Conservation (phyloP, 495 filamentous ascomycete genomes). For the Pyrenula aspistea region DNA sequence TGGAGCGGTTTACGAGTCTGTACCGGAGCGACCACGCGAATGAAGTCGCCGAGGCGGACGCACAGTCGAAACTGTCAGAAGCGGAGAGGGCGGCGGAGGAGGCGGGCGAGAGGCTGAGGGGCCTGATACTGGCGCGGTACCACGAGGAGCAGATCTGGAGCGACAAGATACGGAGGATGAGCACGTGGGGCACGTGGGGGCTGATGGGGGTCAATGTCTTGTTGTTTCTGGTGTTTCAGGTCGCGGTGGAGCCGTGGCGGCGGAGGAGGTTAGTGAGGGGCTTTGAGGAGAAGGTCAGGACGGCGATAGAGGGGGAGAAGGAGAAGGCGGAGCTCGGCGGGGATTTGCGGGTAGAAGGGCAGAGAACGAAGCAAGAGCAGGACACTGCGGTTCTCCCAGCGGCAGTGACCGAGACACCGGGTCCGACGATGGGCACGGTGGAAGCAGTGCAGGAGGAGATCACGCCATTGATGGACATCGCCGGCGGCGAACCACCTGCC, state of each 20-base stretch:
- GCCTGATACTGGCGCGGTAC: slow-evolving; percentile 76
- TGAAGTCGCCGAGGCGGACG: slow-evolving; percentile 72
- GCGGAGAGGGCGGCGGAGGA: slow-evolving; percentile 71
- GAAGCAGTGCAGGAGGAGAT: slow-evolving; percentile 6
- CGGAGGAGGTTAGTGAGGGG: slow-evolving; percentile 65
- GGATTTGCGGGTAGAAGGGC: neutral
- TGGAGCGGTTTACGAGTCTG: slow-evolving; percentile 88
- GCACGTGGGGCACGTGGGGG: slow-evolving; percentile 96
- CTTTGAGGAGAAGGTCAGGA: slow-evolving; percentile 66
- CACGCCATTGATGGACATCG: slow-evolving; percentile 4
- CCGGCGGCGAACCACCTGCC: neutral
- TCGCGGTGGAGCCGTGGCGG: slow-evolving; percentile 92
- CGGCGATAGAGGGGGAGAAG: slow-evolving; percentile 69
- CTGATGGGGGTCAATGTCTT: slow-evolving; percentile 94
- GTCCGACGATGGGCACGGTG: slow-evolving; percentile 1
- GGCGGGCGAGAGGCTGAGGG: slow-evolving; percentile 57
- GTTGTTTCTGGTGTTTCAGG: slow-evolving; percentile 77
- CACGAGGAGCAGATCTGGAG: slow-evolving; percentile 99
- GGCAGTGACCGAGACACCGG: slow-evolving; percentile 3
- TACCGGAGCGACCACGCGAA: slow-evolving; percentile 90
- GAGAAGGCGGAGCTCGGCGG: neutral
- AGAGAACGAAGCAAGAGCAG: neutral
- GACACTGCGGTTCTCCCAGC: neutral
- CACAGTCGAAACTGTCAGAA: slow-evolving; percentile 55
- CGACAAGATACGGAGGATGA: slow-evolving; percentile 91